These are phyloP conservation scores for Alternaria viburni DNA, from an alignment of 2,329 filamentous ascomycete species.

Conservation along the genomic window DNA sequence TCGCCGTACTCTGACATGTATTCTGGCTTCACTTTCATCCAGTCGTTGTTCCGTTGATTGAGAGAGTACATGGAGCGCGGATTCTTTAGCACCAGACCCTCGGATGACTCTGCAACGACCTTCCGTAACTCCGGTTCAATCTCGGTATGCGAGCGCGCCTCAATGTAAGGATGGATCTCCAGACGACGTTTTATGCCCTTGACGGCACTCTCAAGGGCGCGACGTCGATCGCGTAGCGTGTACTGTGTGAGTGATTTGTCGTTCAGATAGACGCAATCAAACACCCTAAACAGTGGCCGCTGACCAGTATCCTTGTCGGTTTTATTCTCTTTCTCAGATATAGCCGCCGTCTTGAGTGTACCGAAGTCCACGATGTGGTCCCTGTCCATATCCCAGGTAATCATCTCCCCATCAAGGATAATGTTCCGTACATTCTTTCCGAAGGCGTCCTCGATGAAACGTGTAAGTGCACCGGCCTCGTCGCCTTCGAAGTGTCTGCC, in stretches of 20 bases:
- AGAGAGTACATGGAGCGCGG: constrained; percentile 84
- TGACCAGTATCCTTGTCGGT: constrained; percentile 63
- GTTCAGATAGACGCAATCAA: constrained; percentile 91
- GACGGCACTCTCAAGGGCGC: constrained; percentile 75
- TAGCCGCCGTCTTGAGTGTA: constrained; percentile 87
- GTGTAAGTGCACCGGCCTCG: constrained; percentile 76
- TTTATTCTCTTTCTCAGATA: constrained; percentile 78
- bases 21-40: constrained; percentile 98
- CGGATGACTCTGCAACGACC: constrained; percentile 84
- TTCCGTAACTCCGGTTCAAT: constrained; percentile 81
- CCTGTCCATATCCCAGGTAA: constrained; percentile 90
- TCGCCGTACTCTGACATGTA: constrained; percentile 98
- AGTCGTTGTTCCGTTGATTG: constrained; percentile 91
- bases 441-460: constrained; percentile 80
- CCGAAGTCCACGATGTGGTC: constrained; percentile 90
- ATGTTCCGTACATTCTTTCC: constrained; percentile 77
- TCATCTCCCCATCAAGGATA: constrained; percentile 97
- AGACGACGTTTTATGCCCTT: constrained; percentile 74
- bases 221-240: constrained; percentile 78
- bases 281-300: constrained; percentile 81
- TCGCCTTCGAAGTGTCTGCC: constrained; percentile 74
- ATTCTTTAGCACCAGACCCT: constrained; percentile 93
- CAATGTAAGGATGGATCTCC: constrained; percentile 77
- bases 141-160: constrained; percentile 70
- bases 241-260: constrained; percentile 80